A percentile compares a stretch with the other conserved stretches of the same genome.
phyloP scores from a whole-genome alignment of 495 filamentous ascomycete genomes.

The Glonium stellatum region DNA sequence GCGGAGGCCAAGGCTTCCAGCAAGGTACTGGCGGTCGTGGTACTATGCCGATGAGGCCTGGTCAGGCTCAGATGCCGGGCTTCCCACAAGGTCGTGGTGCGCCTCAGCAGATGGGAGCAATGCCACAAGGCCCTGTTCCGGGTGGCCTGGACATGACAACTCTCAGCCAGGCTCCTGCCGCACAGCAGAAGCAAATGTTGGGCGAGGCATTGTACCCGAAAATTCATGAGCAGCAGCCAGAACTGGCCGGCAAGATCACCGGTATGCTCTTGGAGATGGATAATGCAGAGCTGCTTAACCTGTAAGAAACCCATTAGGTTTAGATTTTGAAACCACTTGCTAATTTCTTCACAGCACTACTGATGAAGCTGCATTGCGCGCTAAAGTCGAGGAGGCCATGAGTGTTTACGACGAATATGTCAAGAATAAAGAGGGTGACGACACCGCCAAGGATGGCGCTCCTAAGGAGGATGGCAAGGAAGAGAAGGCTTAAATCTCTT shows the following conservation, averaged over 20 bases:
- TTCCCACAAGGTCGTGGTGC: conserved; percentile 51
- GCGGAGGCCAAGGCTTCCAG: conserved; percentile 40
- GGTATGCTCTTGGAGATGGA: conserved; percentile 99
- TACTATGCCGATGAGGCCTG: conserved; percentile 17
- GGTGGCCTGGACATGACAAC: conserved; percentile 40
- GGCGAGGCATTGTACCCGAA: conserved; percentile 97
- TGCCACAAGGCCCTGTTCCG: conserved; percentile 29
- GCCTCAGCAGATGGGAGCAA: conserved; percentile 35
- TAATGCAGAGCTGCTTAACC: conserved; percentile 79
- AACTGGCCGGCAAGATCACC: conserved; percentile 97
- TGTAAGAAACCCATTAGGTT: conserved; percentile 61
- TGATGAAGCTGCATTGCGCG: conserved; percentile 79
- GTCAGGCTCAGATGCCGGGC: conserved; percentile 17
- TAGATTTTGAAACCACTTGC: conserved; percentile 23
- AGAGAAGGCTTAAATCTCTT: conserved; percentile 23
- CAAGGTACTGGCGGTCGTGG: conserved; percentile 20
- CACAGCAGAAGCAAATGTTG: conserved; percentile 94
- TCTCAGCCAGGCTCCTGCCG: conserved; percentile 50
- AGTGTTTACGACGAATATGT: conserved; percentile 97
- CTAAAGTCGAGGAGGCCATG: conserved; percentile 95
- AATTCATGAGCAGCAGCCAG: conserved; percentile 86
- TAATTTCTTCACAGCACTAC: conserved; percentile 58
- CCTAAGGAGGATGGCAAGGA: conserved; percentile 20
- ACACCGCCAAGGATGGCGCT: conserved; percentile 28
- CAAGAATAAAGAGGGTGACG: conserved; percentile 57